phyloP scores from a whole-genome alignment of 192 early-diverging fungal species.

The Haplosporangium gracile region DNA sequence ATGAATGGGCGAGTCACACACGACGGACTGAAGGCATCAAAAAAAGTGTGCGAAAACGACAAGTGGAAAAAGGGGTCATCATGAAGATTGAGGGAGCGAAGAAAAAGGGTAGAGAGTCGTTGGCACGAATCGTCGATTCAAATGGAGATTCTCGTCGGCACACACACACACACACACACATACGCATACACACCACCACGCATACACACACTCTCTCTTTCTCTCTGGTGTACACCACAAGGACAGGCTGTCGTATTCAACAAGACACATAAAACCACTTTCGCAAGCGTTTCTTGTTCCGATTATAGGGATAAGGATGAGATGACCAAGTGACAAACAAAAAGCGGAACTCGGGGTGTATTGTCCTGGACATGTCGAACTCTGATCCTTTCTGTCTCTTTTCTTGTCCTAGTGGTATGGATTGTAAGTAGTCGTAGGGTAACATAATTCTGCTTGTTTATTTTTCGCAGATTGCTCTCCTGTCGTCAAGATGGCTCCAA shows the following conservation, averaged over 20 bases:
- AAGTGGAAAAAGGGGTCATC: background rate
- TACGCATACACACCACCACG: background rate
- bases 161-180: background rate
- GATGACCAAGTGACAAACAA: background rate
- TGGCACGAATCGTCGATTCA: slow-evolving; percentile 1
- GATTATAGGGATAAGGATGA: background rate
- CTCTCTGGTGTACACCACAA: background rate
- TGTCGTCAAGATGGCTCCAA: too few relatives aligned
- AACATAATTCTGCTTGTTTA: background rate
- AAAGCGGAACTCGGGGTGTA: background rate
- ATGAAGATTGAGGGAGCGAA: background rate
- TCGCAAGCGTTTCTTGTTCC: background rate
- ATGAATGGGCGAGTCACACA: background rate
- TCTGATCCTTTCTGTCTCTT: background rate
- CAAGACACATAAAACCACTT: background rate
- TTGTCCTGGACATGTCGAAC: background rate
- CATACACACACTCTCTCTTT: too few relatives aligned
- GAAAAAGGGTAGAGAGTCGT: background rate
- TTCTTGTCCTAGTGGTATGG: background rate
- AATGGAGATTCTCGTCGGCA: background rate
- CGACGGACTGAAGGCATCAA: background rate
- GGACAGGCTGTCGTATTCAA: background rate
- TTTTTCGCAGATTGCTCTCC: background rate
- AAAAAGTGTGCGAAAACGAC: background rate
- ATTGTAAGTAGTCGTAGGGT: background rate